Evolutionary conservation across 306 rosid species (phyloP), one percentile per base, ranked within the genome.

Genomic region (Arachis hypogaea): DNA sequence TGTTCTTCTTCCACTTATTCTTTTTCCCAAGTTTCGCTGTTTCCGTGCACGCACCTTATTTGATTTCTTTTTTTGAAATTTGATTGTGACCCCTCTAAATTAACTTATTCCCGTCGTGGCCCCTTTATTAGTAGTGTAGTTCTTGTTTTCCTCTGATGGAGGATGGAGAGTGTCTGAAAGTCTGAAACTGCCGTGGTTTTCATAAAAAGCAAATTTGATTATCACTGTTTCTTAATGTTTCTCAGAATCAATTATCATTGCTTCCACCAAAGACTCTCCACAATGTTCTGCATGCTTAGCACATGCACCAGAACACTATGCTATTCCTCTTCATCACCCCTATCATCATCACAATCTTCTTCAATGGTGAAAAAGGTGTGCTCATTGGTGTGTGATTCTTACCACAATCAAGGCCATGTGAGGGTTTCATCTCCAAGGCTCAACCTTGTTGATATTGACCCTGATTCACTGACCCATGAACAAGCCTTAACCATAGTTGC

Each of bases 401-500:
- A 79, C 75, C 40, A 81, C 76, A 82, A 78, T 7, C 84, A 88
- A 18, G 9, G 76, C 78, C 82, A 84, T 67, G 9, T 57, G 74
- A 88, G 77, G 67, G 71, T 60, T 3, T 77, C 83, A 1, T 79
- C 81, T 74, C 85, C 89, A 46, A 83, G 70, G 46, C 91, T 91
- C 28, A 71, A 77, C 62, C 88, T 93, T 11, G 73, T 93, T 11
- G 73, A 71, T 18, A n/a, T 84, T 4, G 81, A 93, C 12, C 33
- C 76, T 3, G 78, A 84, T 55, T 88, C 84, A 5, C 47, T 94
- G 80, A 81, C 88, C 40, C 84, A 77, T 8, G 97, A 91, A 45
- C 96, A 89, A 49, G 90, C 80, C 50, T 75, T 88, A 51, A 80
- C 94, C 6, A 59, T 86, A 2, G 91, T 89, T 70, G 88, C 97